These are phyloP conservation scores for Epicoccum nigrum DNA, from an alignment of 2,329 filamentous ascomycete species.

Conservation along the genomic window DNA sequence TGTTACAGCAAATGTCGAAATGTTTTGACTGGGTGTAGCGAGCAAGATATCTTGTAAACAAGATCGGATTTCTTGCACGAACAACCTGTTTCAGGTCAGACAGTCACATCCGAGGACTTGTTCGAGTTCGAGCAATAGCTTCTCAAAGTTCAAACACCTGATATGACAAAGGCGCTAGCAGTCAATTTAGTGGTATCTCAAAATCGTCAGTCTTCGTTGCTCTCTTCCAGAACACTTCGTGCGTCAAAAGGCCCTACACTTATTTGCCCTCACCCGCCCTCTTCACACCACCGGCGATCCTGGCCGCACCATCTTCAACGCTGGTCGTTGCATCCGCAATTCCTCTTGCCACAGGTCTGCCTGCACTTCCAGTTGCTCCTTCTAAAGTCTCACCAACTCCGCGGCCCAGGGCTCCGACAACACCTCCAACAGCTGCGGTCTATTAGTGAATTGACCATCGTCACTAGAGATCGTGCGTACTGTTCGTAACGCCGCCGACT, in stretches of 20 bases:
- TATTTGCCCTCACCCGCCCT: constrained; percentile 56
- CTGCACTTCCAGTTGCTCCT: constrained; percentile 52
- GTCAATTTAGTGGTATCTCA: constrained; percentile 3
- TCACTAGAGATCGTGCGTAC: too few relatives aligned
- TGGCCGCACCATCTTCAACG: constrained; percentile 52
- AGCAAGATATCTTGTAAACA: too few relatives aligned
- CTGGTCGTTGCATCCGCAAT: constrained; percentile 52
- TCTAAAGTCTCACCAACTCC: constrained; percentile 55
- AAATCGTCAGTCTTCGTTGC: not conserved
- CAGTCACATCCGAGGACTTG: too few relatives aligned
- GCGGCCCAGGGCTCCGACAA: constrained; percentile 56
- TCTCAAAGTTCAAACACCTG: too few relatives aligned
- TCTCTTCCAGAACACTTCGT: not conserved
- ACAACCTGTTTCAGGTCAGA: too few relatives aligned
- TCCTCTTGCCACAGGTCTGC: constrained; percentile 51
- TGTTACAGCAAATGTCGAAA: too few relatives aligned
- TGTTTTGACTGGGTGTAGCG: too few relatives aligned
- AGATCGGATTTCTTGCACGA: too few relatives aligned
- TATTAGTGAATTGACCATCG: too few relatives aligned
- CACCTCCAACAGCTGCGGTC: constrained; percentile 52
- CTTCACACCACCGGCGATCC: constrained; percentile 54
- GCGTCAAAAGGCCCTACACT: not conserved
- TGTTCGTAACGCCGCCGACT: constrained; percentile 60
- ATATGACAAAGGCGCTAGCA: not conserved
- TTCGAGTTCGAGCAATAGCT: too few relatives aligned